These are phyloP conservation scores for Butyriboletus loyo DNA, from an alignment of 768 basidiomycete genomes.

Conservation along the genomic window DNA sequence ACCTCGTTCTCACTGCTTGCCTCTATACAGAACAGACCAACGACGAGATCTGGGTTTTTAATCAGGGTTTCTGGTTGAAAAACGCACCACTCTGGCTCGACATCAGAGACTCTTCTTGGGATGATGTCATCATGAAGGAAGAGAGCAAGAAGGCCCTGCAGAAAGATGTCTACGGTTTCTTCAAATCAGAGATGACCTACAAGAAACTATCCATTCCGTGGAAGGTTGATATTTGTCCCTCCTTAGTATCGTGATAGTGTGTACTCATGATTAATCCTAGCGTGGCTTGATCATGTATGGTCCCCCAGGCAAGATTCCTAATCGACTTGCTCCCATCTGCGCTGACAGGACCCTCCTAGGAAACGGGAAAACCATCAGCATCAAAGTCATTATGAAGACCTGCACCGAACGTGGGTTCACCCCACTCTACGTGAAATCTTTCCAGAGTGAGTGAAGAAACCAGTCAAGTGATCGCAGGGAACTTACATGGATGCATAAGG, in stretches of 20 bases:
- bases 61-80: conserved; percentile 68
- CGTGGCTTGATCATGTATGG: conserved; percentile 82
- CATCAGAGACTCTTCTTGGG: conserved; percentile 67
- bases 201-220: conserved; percentile 75
- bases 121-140: conserved; percentile 69
- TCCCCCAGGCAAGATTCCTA: conserved; percentile 54
- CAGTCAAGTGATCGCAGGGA: background rate
- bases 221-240: conserved; percentile 50
- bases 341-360: conserved; percentile 37
- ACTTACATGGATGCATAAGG: conserved; percentile 34
- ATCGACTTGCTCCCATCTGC: background rate
- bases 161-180: conserved; percentile 79
- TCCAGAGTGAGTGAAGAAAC: conserved; percentile 49
- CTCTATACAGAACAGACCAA: conserved; percentile 53
- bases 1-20: conserved; percentile 52
- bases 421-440: conserved; percentile 80
- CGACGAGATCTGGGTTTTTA: conserved; percentile 75
- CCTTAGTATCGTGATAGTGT: background rate
- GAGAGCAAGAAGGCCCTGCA: conserved; percentile 64
- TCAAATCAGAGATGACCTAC: conserved; percentile 70
- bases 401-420: conserved; percentile 59
- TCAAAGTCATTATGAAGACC: conserved; percentile 80
- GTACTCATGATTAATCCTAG: conserved; percentile 33
- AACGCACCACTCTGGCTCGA: conserved; percentile 57
- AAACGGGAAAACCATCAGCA: conserved; percentile 81